Evolutionary conservation across 192 early-diverging fungal genomes (phyloP).

Genomic region (Backusella luteola): DNA sequence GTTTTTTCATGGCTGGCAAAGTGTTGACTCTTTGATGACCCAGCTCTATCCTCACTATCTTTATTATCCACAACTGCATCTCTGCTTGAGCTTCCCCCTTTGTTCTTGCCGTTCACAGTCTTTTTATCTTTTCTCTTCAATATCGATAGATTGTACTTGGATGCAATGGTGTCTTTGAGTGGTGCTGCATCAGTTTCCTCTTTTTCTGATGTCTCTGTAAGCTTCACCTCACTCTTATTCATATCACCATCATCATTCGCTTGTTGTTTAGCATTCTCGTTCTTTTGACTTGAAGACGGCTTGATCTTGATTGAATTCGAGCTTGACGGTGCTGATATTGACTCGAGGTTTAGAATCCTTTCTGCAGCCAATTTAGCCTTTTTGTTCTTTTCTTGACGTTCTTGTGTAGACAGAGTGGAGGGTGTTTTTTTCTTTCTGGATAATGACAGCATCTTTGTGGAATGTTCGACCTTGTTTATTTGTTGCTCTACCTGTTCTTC

Average conservation of each 20-base stretch:
- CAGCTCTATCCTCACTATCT: not conserved
- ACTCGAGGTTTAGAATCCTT: not conserved
- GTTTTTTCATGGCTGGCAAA: no score
- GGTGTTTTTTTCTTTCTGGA: not conserved
- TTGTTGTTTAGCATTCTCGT: not conserved
- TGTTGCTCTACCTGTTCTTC: not conserved
- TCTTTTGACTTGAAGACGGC: not conserved
- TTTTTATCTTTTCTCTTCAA: not conserved
- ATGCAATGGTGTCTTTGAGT: not conserved
- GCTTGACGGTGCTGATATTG: not conserved
- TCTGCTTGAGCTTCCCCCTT: not conserved
- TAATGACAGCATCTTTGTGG: not conserved
- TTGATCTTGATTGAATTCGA: not conserved
- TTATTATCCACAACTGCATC: not conserved
- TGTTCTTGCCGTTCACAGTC: not conserved
- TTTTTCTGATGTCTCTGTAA: not conserved
- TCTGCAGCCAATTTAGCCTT: not conserved
- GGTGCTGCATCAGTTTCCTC: not conserved
- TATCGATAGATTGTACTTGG: not conserved
- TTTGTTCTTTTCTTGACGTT: not conserved
- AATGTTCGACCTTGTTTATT: not conserved
- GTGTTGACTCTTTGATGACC: not conserved
- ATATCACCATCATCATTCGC: not conserved
- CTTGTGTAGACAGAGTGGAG: not conserved
- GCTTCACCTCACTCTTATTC: not conserved